Base-by-base conservation (phyloP, 495 filamentous ascomycete genomes). In the Oidiodendron maius region DNA sequence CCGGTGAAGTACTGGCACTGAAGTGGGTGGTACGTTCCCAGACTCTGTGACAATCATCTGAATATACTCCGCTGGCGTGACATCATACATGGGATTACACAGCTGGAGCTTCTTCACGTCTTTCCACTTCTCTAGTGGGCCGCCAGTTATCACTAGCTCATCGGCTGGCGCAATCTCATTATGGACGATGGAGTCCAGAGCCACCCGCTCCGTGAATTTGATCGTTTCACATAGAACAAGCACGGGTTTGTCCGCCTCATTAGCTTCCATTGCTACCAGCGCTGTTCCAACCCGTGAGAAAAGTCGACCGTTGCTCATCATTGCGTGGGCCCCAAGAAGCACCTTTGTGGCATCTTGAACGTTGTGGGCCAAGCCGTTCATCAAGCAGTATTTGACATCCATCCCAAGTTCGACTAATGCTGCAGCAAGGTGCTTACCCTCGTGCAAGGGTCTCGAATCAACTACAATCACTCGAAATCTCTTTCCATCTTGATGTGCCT, bases 161-260 rank as follows among this genome's bases (percentile, higher is more conserved):
- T 86, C 82, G 8, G 71, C 54, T 0, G 77, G 77, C 22, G 83
- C 90, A 49, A 96, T 82, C 71, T 98, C 93, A 64, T 98, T 97
- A 44, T 84, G 82, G 18, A 93, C 89, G 53, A 98, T 90, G 26
- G 86, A 86, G 65, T 96, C 93, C 0, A 94, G 77, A 8, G 88
- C 85, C 3, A 95, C 88, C 45, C 84, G 80, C 56, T 96, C 93
- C 18, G 87, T 91, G 66, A 96, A 95, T 64, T 97, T 98, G 70
- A 98, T 80, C 2, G 84, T 90, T 72, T 98, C 91, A 63, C 90
- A 96, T 50, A 87, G 87, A 3, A 94, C 89, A 25, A 91, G 82
- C 32, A 98, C 91, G 2, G 90, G 87, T 26, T 89, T 77, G 40
- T 78, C 78, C 13, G 71, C 66, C 40, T 83, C 81, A 50, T 84